Evolutionary conservation across 345 rosid species (phyloP), one percentile per base, ranked within the genome.

Genomic region (Eucalyptus cloeziana): DNA sequence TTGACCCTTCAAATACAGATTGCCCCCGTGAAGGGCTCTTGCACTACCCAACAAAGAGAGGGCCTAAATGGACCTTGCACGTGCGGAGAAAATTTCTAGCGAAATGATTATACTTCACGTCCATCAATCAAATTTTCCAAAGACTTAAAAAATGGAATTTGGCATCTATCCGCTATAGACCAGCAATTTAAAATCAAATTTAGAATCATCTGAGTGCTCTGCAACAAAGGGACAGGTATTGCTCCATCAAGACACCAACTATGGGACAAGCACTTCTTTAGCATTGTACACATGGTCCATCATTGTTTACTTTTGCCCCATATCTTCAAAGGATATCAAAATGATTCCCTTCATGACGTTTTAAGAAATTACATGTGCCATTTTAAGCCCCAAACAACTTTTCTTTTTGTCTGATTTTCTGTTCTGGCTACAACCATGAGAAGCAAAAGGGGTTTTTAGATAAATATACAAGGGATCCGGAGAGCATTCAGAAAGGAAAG

Each of bases 191-290:
- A 76, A 76, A 76, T 76, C 85, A 40, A 76, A 43, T 3, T 21
- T 40, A 40, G 85, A 76, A 40, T 11, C 24, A 21, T 40, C 24
- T 11, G 47, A 40, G 85, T 40, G 47, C 85, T 40, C 85, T 40
- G 47, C 85, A 76, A 76, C 85, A 22, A 40, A 2, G 85, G 85
- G 47, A 76, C 85, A 76, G 85, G 85, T 21, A 76, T 76, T 76
- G 85, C 47, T 40, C 85, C 47, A 76, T 21, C 16, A 50, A 76
- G 91, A 92, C 94, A 40, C 5, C 40, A 91, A 89, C 92, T 87
- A 89, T 64, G 89, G 64, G 94, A 90, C 94, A 91, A 91, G 87
- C 27, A 76, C 47, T 40, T 5, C 16, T 27, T 62, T 62, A 43
- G 85, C 85, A 30, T 13, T 54, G 89, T 56, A 71, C 87, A 71